Percentiles rank a stretch among this genome's conserved stretches.
Conservation (phyloP, 495 filamentous ascomycete genomes). For the Neohortaea acidophila region DNA sequence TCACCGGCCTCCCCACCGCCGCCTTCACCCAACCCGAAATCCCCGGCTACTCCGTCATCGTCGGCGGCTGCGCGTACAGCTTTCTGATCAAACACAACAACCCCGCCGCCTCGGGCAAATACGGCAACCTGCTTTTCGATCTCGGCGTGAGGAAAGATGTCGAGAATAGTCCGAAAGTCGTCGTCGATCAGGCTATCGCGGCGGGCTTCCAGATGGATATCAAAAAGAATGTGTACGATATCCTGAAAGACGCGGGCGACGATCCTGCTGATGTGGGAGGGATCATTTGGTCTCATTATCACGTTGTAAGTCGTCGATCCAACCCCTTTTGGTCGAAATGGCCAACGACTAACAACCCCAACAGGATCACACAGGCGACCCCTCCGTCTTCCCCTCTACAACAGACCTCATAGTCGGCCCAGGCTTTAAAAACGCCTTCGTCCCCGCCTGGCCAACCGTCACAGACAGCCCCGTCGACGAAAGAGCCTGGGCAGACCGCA, state of each 20-base stretch:
- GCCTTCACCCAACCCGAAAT: constrained; percentile 20
- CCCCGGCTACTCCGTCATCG: constrained; percentile 19
- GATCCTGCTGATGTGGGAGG: constrained; percentile 35
- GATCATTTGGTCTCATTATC: constrained; percentile 34
- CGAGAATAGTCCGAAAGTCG: constrained; percentile 28
- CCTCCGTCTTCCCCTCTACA: constrained; percentile 33
- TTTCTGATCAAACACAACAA: constrained; percentile 41
- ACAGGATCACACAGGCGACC: constrained; percentile 48
- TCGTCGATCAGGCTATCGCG: constrained; percentile 20
- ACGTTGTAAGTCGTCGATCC: constrained; percentile 4
- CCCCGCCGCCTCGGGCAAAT: constrained; percentile 27
- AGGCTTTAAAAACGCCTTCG: constrained; percentile 33
- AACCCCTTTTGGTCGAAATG: constrained; percentile 1
- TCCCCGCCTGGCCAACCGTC: constrained; percentile 39
- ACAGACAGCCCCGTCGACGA: constrained; percentile 21
- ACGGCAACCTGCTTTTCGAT: constrained; percentile 37
- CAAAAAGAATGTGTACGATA: constrained; percentile 35
- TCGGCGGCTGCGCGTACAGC: constrained; percentile 32
- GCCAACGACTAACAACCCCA: constrained; percentile 3
- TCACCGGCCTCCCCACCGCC: constrained; percentile 22
- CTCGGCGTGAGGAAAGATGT: constrained; percentile 41
- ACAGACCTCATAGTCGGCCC: constrained; percentile 40
- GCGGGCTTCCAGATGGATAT: constrained; percentile 24
- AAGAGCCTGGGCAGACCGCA: constrained; percentile 18
- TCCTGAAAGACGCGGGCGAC: constrained; percentile 33